phyloP scores from a whole-genome alignment of 495 filamentous ascomycete species.

The Penicillium bialowiezense region DNA sequence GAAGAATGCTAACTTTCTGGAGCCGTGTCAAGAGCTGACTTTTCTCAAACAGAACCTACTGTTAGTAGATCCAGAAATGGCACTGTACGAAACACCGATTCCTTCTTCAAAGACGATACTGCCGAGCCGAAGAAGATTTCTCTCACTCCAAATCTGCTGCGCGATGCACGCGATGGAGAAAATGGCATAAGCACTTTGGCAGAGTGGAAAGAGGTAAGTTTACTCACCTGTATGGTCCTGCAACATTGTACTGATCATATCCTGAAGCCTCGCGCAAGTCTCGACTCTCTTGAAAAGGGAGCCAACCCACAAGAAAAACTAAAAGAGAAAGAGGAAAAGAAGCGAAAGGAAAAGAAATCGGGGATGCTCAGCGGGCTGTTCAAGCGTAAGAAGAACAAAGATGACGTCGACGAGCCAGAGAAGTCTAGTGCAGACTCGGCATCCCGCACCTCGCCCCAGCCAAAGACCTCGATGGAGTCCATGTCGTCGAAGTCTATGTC shows the following conservation, averaged over 20 bases:
- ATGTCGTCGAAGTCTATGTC: slow-evolving; percentile 33
- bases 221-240: slow-evolving; percentile 33
- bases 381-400: slow-evolving; percentile 81
- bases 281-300: slow-evolving; percentile 53
- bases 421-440: slow-evolving; percentile 58
- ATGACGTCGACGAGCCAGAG: slow-evolving; percentile 61
- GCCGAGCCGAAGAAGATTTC: slow-evolving; percentile 97
- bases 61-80: slow-evolving; percentile 75
- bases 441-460: slow-evolving; percentile 46
- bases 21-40: slow-evolving; percentile 10
- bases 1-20: slow-evolving; percentile 1
- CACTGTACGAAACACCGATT: slow-evolving; percentile 83
- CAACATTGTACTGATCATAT: slow-evolving; percentile 47
- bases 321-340: slow-evolving; percentile 81
- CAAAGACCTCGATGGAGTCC: slow-evolving; percentile 51
- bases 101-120: slow-evolving; percentile 95
- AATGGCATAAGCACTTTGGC: slow-evolving; percentile 53
- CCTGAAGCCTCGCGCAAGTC: slow-evolving; percentile 40
- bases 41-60: slow-evolving; percentile 45
- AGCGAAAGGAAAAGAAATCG: slow-evolving; percentile 86
- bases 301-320: slow-evolving; percentile 48
- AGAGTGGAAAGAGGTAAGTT: slow-evolving; percentile 62
- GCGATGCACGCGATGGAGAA: slow-evolving; percentile 62
- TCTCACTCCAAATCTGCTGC: slow-evolving; percentile 88
- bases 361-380: slow-evolving; percentile 93